Base-by-base conservation (phyloP, 257 asterid species). In the Cordia subcordata region DNA sequence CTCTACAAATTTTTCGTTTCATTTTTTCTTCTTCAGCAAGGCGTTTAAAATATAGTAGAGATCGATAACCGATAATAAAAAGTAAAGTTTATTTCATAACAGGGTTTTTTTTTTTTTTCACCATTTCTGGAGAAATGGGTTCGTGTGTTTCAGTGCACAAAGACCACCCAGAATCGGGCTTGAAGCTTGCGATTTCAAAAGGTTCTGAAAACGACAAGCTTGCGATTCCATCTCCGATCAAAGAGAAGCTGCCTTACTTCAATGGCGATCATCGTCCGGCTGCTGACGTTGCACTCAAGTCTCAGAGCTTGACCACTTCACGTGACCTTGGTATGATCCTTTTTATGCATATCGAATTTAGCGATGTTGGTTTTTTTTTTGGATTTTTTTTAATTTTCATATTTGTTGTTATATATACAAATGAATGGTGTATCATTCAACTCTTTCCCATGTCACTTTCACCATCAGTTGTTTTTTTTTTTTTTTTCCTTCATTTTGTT, bases 211-310 rank as follows among this genome's bases (percentile, higher is more conserved):
- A 63, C 22, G 83, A 79, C 40, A 68, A 77, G 65, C 57, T 69
- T 45, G 20, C 81, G 47, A 77, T 65, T 49, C 88, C 90, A 1
- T 77, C 94, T 49, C 86, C 86, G 47, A 77, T 75, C 71, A 87
- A 82, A 61, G 76, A 59, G 15, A 69, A 63, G n/a, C 21, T 3
- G 14, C 47, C 47, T 11, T 14, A 11, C 47, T 4, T 11, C 47
- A 42, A 42, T 42, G 47, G 14, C 10, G 47, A 42, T 42, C 47
- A 42, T 42, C 14, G 47, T 42, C 10, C 15, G 23, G 68, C 39
- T 18, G 62, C 73, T 58, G 78, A 68, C 70, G 60, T 46, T 32
- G 77, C 58, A 18, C 56, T 60, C 53, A 78, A 76, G 60, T 63
- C 83, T 64, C 79, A 69, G 16, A 59, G 57, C 58, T 68, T 60